These are phyloP conservation scores for Ustilago trichophora DNA, from an alignment of 1,284 basidiomycete genomes.

Conservation along the genomic window DNA sequence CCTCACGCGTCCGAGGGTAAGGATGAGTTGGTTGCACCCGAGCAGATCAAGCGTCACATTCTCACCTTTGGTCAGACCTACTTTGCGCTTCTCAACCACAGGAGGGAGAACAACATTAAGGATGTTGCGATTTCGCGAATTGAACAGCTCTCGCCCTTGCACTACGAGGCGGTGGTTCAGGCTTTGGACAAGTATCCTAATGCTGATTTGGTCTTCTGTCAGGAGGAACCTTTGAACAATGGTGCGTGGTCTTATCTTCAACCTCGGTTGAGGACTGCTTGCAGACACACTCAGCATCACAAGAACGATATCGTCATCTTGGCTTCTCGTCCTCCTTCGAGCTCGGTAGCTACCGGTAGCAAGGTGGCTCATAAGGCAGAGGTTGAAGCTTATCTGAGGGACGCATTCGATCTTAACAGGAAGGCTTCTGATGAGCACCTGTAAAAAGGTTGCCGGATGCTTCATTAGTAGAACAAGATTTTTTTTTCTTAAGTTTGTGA, in stretches of 20 bases:
- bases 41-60: conserved; percentile 90
- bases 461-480: too few species aligned
- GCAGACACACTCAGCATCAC: conserved; percentile 73
- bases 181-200: conserved; percentile 87
- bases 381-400: conserved; percentile 54
- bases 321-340: conserved; percentile 63
- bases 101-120: conserved; percentile 71
- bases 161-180: conserved; percentile 75
- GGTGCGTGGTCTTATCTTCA: conserved; percentile 82
- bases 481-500: too few species aligned
- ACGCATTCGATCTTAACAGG: conserved; percentile 57
- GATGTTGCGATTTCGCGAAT: conserved; percentile 92
- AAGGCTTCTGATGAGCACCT: conserved; percentile 39
- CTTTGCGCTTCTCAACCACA: conserved; percentile 76
- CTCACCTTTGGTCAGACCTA: conserved; percentile 87
- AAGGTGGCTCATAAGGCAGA: conserved; percentile 72
- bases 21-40: conserved; percentile 76
- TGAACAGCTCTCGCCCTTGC: conserved; percentile 95
- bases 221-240: conserved; percentile 86
- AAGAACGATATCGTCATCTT: conserved; percentile 74
- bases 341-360: conserved; percentile 83
- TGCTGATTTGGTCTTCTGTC: conserved; percentile 88
- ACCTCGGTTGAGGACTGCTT: conserved; percentile 71
- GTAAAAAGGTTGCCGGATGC: too few species aligned
- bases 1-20: conserved; percentile 73